phyloP scores from a whole-genome alignment of 179 eudicot genomes.

The Spergularia azorica region DNA sequence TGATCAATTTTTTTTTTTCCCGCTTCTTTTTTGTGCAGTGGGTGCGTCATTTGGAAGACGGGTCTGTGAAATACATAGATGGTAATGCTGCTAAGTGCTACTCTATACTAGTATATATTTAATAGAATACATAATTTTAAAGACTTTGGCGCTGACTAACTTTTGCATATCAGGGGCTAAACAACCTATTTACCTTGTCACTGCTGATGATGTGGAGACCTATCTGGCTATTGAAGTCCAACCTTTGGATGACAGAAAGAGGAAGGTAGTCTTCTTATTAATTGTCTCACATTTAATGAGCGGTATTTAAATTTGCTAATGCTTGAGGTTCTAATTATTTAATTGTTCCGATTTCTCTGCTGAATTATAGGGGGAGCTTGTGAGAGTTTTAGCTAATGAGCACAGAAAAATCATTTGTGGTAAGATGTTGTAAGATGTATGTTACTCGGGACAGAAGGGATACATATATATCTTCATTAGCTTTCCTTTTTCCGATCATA shows the following conservation, averaged over 20 bases:
- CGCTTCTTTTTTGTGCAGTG: constrained; percentile 49
- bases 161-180: constrained; percentile 71
- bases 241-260: constrained; percentile 87
- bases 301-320: constrained; percentile 1
- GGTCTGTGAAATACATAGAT: constrained; percentile 86
- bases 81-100: constrained; percentile 44
- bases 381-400: constrained; percentile 87
- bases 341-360: constrained; percentile 4
- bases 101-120: constrained; percentile 9
- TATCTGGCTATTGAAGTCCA: constrained; percentile 93
- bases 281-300: neutral
- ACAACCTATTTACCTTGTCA: constrained; percentile 85
- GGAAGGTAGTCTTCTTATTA: constrained; percentile 56
- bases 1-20: constrained; percentile 14
- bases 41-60: constrained; percentile 97
- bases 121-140: neutral
- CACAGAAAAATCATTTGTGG: constrained; percentile 85
- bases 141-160: constrained; percentile 21
- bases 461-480: neutral
- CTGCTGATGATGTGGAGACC: constrained; percentile 88
- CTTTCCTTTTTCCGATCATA: neutral
- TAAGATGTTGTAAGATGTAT: constrained; percentile 36
- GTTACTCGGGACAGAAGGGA: neutral
- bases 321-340: neutral
- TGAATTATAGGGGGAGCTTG: constrained; percentile 79